Percentiles rank a stretch among this genome's conserved stretches.
phyloP scores from a whole-genome alignment of 2,329 filamentous ascomycete genomes.

The Fusarium odoratissimum region DNA sequence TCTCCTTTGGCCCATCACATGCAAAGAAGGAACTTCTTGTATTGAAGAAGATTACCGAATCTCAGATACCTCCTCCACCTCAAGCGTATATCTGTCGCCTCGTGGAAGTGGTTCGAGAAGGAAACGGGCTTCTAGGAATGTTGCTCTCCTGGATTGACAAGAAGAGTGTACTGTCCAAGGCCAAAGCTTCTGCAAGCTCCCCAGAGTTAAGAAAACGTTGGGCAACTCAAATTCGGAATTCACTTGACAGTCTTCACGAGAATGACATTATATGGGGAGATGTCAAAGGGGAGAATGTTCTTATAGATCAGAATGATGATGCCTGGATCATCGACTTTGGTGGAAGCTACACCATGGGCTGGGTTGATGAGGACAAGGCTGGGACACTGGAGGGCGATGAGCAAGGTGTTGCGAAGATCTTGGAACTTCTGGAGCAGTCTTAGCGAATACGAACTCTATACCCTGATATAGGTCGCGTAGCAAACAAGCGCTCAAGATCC shows the following conservation, averaged over 20 bases:
- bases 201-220: background rate
- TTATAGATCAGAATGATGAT: background rate
- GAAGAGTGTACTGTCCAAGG: background rate
- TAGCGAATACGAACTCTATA: no score
- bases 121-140: background rate
- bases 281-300: background rate
- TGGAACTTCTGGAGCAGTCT: no score
- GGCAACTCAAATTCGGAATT: background rate
- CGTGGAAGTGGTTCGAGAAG: accelerated
- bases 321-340: constrained; percentile 12
- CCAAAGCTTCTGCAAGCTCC: background rate
- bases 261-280: background rate
- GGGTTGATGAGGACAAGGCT: background rate
- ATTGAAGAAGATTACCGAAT: background rate
- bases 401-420: background rate
- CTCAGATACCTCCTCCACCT: accelerated
- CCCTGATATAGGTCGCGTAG: no score
- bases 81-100: background rate
- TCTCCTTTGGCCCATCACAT: background rate
- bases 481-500: no score
- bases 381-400: background rate
- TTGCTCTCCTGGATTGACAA: background rate
- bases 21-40: background rate
- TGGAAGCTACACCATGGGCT: background rate
- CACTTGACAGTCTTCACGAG: background rate